Evolutionary conservation across 768 basidiomycete species (phyloP), one percentile per base, ranked within the genome.

Genomic region (Tricholoma matsutake): DNA sequence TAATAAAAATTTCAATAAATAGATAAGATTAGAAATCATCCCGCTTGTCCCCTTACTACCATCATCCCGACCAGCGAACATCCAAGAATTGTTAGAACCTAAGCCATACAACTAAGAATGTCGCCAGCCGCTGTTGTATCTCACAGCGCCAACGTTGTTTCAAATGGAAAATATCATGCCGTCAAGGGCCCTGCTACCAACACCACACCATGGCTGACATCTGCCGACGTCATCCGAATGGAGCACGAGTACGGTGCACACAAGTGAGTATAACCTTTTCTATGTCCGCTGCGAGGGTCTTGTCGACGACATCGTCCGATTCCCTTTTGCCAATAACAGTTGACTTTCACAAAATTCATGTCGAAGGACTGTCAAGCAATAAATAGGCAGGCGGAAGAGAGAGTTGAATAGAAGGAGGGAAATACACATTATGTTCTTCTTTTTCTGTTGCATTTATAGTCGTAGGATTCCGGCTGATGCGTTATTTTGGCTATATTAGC

Each of bases 221-320:
- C 89, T n/a, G 81, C 81, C 49, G 82, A 89, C 41, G 81, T 94
- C 49, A 91, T 98, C 64, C 78, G 79, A 49, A 80, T 94, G 65
- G 95, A 98, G 73, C 84, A 93, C 66, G 81, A 89, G 69, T 82
- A 88, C 68, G 87, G 88, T 31, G 93, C 93, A 57, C 93, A 95
- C 82, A 95, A 95, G 94, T 94, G 74, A 83, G 89, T 82, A 52
- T 54, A n/a, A 53, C 49, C 35, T 59, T 41, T 16, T 53, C 22
- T 47, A 52, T 47, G 31, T 61, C 55, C 43, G 58, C 55, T 55
- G 58, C 59, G 45, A 61, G 64, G 67, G 67, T 67, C 65, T 70
- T 70, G 71, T 71, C 68, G 66, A 69, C 65, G 71, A 62, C 62
- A 57, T 54, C 68, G 64, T 67, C 69, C 66, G 63, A 67, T 63